These are phyloP conservation scores for Coniochaeta hoffmannii DNA, from an alignment of 2,329 filamentous ascomycete species.

Conservation along the genomic window DNA sequence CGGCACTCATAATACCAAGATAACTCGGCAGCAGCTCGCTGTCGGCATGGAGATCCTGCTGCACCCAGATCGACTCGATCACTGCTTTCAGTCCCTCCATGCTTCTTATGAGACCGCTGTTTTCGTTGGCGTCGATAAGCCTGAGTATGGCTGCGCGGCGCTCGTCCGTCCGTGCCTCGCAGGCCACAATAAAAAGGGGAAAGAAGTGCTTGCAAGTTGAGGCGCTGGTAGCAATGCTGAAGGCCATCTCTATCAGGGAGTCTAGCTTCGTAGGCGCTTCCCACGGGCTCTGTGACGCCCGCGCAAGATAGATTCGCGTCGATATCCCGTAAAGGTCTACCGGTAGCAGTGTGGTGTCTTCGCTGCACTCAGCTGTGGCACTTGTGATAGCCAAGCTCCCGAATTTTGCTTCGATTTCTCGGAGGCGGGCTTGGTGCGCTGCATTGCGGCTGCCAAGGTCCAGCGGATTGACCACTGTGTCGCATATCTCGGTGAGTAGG, in stretches of 20 bases:
- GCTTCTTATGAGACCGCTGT: slow-evolving; percentile 10
- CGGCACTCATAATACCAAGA: slow-evolving; percentile 14
- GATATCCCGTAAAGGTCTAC: slow-evolving; percentile 13
- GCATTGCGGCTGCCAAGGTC: slow-evolving; percentile 11
- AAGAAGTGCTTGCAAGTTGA: slow-evolving; percentile 23
- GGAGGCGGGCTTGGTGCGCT: slow-evolving; percentile 10
- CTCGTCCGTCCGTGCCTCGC: slow-evolving; percentile 25
- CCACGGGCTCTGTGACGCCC: slow-evolving; percentile 16
- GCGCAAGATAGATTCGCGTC: slow-evolving; percentile 13
- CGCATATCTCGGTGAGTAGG: slow-evolving; percentile 15
- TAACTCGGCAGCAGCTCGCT: slow-evolving; percentile 22
- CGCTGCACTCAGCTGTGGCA: neutral
- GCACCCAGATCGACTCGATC: slow-evolving; percentile 24
- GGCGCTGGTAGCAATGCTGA: slow-evolving; percentile 5
- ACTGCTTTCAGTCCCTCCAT: slow-evolving; percentile 13
- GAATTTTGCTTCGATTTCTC: slow-evolving; percentile 8
- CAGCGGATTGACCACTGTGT: slow-evolving; percentile 12
- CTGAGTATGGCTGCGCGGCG: slow-evolving; percentile 20
- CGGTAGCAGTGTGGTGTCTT: slow-evolving; percentile 4
- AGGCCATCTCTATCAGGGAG: slow-evolving; percentile 11
- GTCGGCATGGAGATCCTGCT: slow-evolving; percentile 25
- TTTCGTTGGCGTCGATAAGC: slow-evolving; percentile 21
- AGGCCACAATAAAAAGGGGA: slow-evolving; percentile 25
- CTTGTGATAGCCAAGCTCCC: neutral
- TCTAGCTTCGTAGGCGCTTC: slow-evolving; percentile 14